Evolutionary conservation across 176 grass and related monocot genomes (phyloP).

Genomic region (Avena insularis): DNA sequence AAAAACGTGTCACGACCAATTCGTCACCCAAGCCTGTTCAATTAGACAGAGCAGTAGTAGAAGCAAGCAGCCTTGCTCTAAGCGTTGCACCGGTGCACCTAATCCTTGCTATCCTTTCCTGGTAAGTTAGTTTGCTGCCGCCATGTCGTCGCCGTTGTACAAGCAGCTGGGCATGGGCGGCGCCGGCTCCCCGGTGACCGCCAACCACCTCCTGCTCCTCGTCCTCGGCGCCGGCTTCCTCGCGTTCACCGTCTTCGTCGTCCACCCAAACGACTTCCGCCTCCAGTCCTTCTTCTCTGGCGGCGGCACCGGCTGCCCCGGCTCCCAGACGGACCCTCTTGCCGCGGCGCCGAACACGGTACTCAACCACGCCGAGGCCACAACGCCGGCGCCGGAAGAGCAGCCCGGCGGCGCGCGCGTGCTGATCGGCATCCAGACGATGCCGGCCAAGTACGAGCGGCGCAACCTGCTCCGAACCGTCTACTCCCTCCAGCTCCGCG

Average conservation of each 20-base stretch:
- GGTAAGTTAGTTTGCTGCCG: background rate
- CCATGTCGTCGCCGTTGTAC: constrained; percentile 48
- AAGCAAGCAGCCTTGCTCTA: background rate
- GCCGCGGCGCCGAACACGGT: background rate
- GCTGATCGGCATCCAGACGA: constrained; percentile 68
- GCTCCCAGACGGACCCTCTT: background rate
- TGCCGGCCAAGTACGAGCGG: constrained; percentile 58
- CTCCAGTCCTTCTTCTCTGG: constrained; percentile 55
- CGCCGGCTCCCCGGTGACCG: constrained; percentile 30
- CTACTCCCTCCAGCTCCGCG: constrained; percentile 60
- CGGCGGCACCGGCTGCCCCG: background rate
- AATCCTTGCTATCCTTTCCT: background rate
- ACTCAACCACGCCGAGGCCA: too few relatives aligned
- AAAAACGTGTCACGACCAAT: background rate
- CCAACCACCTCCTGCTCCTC: constrained; percentile 52
- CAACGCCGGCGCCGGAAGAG: background rate
- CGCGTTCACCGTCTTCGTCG: constrained; percentile 61
- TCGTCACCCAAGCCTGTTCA: background rate
- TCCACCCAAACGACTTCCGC: constrained; percentile 61
- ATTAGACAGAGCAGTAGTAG: background rate
- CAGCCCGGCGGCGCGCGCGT: constrained; percentile 40
- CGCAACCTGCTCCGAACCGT: constrained; percentile 68
- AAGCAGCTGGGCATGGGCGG: constrained; percentile 56
- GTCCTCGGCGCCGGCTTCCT: constrained; percentile 57
- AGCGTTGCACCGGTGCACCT: background rate